Conservation (phyloP, 805 yeast genomes). For the Candida patagonica region DNA sequence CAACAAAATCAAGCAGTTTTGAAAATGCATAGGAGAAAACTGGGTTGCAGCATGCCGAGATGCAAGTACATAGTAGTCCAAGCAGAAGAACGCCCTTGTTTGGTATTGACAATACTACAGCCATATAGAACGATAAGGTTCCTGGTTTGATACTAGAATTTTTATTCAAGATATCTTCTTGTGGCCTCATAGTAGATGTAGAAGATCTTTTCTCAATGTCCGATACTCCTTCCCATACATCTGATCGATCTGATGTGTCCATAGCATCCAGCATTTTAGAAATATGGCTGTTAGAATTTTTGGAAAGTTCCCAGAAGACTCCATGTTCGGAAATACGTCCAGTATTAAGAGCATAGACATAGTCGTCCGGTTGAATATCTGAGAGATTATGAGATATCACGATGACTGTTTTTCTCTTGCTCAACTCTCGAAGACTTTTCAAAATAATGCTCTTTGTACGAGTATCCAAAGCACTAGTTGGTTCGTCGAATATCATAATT, state of each 20-base stretch:
- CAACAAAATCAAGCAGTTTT: conserved; percentile 53
- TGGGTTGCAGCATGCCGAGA: conserved; percentile 62
- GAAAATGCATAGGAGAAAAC: conserved; percentile 73
- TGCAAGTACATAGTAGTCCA: conserved; percentile 46
- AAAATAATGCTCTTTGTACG: conserved; percentile 38
- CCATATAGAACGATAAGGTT: not conserved
- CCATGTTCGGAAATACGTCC: conserved; percentile 39
- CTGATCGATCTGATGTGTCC: not conserved
- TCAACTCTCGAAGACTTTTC: conserved; percentile 31
- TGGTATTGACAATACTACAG: conserved; percentile 7
- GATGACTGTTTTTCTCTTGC: conserved; percentile 60
- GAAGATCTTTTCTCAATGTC: not conserved
- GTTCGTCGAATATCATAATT: conserved; percentile 75
- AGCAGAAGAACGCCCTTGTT: conserved; percentile 24
- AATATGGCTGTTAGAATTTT: not conserved
- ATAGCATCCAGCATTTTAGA: not conserved
- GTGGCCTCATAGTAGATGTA: not conserved
- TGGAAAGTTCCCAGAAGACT: conserved; percentile 1
- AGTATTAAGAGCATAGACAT: conserved; percentile 46
- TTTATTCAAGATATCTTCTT: not conserved
- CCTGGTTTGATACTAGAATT: not conserved
- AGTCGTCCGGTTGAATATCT: conserved; percentile 49
- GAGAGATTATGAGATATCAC: conserved; percentile 69
- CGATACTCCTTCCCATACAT: not conserved
- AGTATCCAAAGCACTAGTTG: conserved; percentile 70